phyloP scores from a whole-genome alignment of 2,329 filamentous ascomycete species.

The Calonectria henricotiae region DNA sequence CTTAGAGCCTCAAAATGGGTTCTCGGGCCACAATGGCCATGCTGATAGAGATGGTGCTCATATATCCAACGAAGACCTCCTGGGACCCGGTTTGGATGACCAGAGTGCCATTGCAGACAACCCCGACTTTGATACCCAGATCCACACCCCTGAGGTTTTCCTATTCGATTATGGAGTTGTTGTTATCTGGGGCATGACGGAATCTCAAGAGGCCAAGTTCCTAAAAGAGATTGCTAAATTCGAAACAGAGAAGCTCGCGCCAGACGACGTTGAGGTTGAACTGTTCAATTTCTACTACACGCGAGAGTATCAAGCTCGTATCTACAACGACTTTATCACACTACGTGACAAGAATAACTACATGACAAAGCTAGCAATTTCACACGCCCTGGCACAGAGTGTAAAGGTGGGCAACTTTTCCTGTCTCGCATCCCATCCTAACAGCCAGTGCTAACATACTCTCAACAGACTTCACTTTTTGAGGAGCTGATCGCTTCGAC shows the following conservation, averaged over 20 bases:
- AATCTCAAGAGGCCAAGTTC: conserved; percentile 90
- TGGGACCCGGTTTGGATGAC: conserved; percentile 57
- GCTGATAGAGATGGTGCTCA: conserved; percentile 50
- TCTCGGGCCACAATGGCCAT: conserved; percentile 47
- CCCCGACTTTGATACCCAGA: conserved; percentile 86
- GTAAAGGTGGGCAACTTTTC: conserved; percentile 78
- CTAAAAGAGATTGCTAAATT: conserved; percentile 96
- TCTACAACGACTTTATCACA: conserved; percentile 99
- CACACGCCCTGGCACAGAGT: conserved; percentile 93
- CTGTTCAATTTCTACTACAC: conserved; percentile 99
- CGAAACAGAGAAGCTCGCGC: conserved; percentile 89
- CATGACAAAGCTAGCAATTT: conserved; percentile 98
- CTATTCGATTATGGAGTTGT: conserved; percentile 98
- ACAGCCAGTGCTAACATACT: conserved; percentile 41
- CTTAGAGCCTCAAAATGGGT: conserved; percentile 54
- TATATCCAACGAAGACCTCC: conserved; percentile 55
- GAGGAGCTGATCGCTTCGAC: conserved; percentile 96
- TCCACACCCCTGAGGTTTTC: conserved; percentile 95
- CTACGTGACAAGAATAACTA: conserved; percentile 95
- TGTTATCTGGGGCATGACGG: conserved; percentile 98
- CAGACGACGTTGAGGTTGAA: conserved; percentile 94
- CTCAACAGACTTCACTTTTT: conserved; percentile 85
- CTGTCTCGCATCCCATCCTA: background rate
- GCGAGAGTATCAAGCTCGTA: conserved; percentile 95
- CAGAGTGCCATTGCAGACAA: conserved; percentile 64